Evolutionary conservation across 352 stramenopile genomes (phyloP).

Genomic region (Thalassiosira hispida): DNA sequence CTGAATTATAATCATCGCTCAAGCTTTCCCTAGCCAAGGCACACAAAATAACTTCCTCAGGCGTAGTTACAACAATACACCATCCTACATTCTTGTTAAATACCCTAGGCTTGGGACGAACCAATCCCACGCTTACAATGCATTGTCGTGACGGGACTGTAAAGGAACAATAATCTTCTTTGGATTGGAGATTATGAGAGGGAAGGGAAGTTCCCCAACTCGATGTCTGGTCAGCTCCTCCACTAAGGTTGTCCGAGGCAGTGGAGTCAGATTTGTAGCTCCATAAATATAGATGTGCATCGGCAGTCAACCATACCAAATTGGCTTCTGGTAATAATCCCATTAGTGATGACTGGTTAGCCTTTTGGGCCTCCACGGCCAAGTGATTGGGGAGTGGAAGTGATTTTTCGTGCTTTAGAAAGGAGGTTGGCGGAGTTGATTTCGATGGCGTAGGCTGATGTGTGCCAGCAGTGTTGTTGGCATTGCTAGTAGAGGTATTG

Average conservation of each 20-base stretch:
- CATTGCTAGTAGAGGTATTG: background rate
- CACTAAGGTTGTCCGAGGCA: too few species aligned
- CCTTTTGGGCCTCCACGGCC: slow-evolving; percentile 48
- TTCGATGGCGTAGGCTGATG: background rate
- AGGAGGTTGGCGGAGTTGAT: slow-evolving; percentile 24
- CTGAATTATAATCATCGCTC: slow-evolving; percentile 60
- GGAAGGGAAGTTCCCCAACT: slow-evolving; percentile 12
- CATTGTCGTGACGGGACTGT: slow-evolving; percentile 89
- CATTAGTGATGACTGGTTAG: slow-evolving; percentile 84
- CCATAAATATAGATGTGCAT: slow-evolving; percentile 95
- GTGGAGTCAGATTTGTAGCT: slow-evolving; percentile 86
- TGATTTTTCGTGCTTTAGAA: slow-evolving; percentile 56
- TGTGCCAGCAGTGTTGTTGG: background rate
- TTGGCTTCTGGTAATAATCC: slow-evolving; percentile 90
- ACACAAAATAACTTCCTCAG: slow-evolving; percentile 93
- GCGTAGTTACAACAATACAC: slow-evolving; percentile 93
- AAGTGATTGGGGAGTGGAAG: slow-evolving; percentile 73
- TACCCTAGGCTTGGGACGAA: slow-evolving; percentile 86
- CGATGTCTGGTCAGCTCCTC: slow-evolving; percentile 1
- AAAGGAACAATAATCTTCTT: slow-evolving; percentile 88
- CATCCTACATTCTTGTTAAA: slow-evolving; percentile 94
- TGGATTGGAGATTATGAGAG: slow-evolving; percentile 53
- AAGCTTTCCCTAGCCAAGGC: slow-evolving; percentile 86
- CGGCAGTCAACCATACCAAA: slow-evolving; percentile 94
- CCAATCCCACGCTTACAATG: slow-evolving; percentile 91